Base-by-base conservation (phyloP, 225 moss, liverwort and hornwort species). In the Pseudisothecium myosuroides region DNA sequence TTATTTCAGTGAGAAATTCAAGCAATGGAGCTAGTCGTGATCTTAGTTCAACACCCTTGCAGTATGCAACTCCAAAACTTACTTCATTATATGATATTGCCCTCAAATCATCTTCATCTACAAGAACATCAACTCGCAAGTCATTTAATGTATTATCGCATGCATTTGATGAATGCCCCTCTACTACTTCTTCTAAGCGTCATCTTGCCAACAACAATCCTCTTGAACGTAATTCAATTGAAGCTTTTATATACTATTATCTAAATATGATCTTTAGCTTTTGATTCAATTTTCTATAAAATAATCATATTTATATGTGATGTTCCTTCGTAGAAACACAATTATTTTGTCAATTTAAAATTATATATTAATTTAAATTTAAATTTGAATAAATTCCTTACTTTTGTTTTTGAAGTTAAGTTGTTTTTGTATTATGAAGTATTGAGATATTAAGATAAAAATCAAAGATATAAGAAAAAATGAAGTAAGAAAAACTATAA, bases 11-110 rank as follows among this genome's bases (percentile, higher is more conserved):
- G 6, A 85, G 3, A 54, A 64, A 36, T 37, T 63, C 77, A 64
- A 87, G 56, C 7, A 56, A 28, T 9, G 16, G 12, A 0, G 3
- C 39, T 16, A 49, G 8, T 45, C 11, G 32, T 56, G 81, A 81
- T 61, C 54, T 89, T 68, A 89, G 87, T n/a, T 92, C 93, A 19
- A 93, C 92, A 0, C 94, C 96, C 0, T 87, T 97, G 54, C 94
- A 96, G 34, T 97, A 96, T 87, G 92, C 92, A 43, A 79, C 95
- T 64, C 94, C 93, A 27, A 96, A 92, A 87, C 89, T 93, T 45
- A 98, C 93, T 19, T 82, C 91, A 3, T 86, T 96, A 28, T 95
- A 95, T 84, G 91, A 96, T 88, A 95, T 96, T 65, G 52, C 90
- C 2, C 80, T 50, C 31, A 93, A 93, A 89, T 63, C 83, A 19